phyloP scores from a whole-genome alignment of 2,329 filamentous ascomycete genomes.

The Penicillium sp. region DNA sequence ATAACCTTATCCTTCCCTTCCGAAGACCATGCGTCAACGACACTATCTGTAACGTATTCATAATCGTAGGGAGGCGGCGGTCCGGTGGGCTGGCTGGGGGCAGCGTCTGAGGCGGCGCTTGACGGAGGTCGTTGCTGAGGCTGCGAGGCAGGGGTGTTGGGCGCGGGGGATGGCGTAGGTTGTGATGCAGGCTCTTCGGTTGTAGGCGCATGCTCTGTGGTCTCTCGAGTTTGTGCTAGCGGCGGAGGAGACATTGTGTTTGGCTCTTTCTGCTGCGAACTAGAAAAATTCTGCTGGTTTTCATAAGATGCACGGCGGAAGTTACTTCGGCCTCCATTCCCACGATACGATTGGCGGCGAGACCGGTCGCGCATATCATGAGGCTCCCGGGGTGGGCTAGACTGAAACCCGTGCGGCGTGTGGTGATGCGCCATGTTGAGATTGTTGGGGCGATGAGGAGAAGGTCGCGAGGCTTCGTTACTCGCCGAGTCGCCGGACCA shows the following conservation, averaged over 20 bases:
- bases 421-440: slow-evolving; percentile 57
- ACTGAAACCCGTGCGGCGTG: slow-evolving; percentile 42
- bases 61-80: slow-evolving; percentile 65
- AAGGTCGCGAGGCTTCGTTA: slow-evolving; percentile 47
- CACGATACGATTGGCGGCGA: slow-evolving; percentile 44
- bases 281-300: slow-evolving; percentile 36
- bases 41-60: slow-evolving; percentile 73
- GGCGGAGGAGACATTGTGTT: slow-evolving; percentile 37
- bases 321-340: slow-evolving; percentile 38
- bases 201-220: slow-evolving; percentile 31
- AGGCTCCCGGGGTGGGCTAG: slow-evolving; percentile 39
- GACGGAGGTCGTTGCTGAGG: slow-evolving; percentile 23
- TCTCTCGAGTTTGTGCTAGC: slow-evolving; percentile 32
- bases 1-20: slow-evolving; percentile 70
- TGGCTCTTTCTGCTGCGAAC: slow-evolving; percentile 27
- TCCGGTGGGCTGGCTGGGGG: slow-evolving; percentile 22
- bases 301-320: slow-evolving; percentile 42
- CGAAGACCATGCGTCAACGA: slow-evolving; percentile 69
- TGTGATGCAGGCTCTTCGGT: slow-evolving; percentile 31
- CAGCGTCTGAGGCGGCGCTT: slow-evolving; percentile 24
- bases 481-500: slow-evolving; percentile 47
- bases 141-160: slow-evolving; percentile 23
- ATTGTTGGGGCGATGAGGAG: slow-evolving; percentile 52
- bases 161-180: slow-evolving; percentile 26
- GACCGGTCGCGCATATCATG: slow-evolving; percentile 44